Evolutionary conservation across 768 basidiomycete genomes (phyloP).

Genomic region (Coprinellus micaceus): DNA sequence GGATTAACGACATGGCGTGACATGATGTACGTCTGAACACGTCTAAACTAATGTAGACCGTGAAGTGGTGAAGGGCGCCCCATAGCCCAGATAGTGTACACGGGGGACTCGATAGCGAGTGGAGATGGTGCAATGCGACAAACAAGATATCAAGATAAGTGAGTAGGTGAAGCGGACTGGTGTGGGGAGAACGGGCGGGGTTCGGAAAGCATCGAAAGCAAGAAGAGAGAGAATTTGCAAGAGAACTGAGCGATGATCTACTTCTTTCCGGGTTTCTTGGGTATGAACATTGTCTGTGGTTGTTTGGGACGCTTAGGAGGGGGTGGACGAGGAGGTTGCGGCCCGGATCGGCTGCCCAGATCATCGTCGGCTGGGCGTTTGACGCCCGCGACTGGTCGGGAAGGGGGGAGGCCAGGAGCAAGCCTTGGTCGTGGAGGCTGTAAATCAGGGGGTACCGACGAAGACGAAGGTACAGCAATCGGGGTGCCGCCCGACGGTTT

Average conservation of each 20-base stretch:
- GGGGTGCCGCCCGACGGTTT: not conserved
- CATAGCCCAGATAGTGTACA: not conserved
- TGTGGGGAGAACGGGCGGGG: too few relatives aligned
- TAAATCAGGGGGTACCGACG: slow-evolving; percentile 11
- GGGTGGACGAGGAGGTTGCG: slow-evolving; percentile 13
- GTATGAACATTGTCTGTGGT: slow-evolving; percentile 53
- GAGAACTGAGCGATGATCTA: not conserved
- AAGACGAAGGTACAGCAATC: slow-evolving; percentile 26
- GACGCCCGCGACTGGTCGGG: not conserved
- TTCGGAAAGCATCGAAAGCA: too few relatives aligned
- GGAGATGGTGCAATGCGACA: not conserved
- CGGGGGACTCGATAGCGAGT: slow-evolving; percentile 3
- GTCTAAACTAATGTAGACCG: not conserved
- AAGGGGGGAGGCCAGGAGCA: not conserved
- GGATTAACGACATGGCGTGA: too few relatives aligned
- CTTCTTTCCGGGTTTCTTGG: slow-evolving; percentile 39
- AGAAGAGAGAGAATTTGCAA: not conserved
- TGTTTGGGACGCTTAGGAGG: slow-evolving; percentile 37
- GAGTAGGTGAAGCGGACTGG: slow-evolving; percentile 15
- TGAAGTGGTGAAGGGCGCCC: not conserved
- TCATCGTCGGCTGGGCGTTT: not conserved
- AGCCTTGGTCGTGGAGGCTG: not conserved
- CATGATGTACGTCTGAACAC: not conserved
- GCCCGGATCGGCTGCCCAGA: not conserved
- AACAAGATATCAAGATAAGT: slow-evolving; percentile 10